phyloP scores from a whole-genome alignment of 2,329 filamentous ascomycete genomes.

The Saccharata proteae region DNA sequence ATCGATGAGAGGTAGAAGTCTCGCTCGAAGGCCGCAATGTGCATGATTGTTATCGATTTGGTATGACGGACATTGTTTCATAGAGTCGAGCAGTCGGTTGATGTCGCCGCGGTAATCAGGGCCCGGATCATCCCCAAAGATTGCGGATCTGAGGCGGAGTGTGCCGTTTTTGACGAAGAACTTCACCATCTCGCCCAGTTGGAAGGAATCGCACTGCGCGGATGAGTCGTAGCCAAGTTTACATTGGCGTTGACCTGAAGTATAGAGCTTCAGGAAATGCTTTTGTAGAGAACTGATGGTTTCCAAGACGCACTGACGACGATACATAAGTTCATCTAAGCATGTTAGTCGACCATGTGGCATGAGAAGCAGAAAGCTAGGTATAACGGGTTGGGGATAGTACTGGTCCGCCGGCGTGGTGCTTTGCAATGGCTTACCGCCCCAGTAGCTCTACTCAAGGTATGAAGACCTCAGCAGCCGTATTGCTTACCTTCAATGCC shows the following conservation, averaged over 20 bases:
- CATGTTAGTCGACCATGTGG: not conserved
- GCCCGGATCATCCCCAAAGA: constrained; percentile 29
- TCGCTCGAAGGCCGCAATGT: constrained; percentile 58
- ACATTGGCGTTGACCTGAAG: constrained; percentile 56
- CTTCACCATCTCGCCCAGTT: constrained; percentile 64
- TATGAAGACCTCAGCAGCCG: constrained; percentile 1
- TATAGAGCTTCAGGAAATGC: constrained; percentile 57
- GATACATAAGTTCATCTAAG: constrained; percentile 51
- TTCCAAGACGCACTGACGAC: constrained; percentile 54
- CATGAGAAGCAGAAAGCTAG: not conserved
- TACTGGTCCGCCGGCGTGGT: not conserved
- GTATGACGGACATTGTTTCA: constrained; percentile 58
- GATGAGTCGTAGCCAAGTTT: constrained; percentile 64
- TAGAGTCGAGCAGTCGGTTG: constrained; percentile 44
- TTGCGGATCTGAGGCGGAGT: constrained; percentile 39
- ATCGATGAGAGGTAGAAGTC: constrained; percentile 54
- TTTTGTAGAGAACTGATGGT: constrained; percentile 57
- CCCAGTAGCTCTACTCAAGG: not conserved
- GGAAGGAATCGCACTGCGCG: constrained; percentile 61
- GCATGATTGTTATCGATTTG: constrained; percentile 63
- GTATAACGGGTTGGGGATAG: not conserved
- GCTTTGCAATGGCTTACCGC: not conserved
- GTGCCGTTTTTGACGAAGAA: constrained; percentile 54
- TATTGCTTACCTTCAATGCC: constrained; percentile 46
- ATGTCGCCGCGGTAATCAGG: constrained; percentile 49